phyloP scores from a whole-genome alignment of 345 rosid species.

The Eucalyptus lansdowneana region DNA sequence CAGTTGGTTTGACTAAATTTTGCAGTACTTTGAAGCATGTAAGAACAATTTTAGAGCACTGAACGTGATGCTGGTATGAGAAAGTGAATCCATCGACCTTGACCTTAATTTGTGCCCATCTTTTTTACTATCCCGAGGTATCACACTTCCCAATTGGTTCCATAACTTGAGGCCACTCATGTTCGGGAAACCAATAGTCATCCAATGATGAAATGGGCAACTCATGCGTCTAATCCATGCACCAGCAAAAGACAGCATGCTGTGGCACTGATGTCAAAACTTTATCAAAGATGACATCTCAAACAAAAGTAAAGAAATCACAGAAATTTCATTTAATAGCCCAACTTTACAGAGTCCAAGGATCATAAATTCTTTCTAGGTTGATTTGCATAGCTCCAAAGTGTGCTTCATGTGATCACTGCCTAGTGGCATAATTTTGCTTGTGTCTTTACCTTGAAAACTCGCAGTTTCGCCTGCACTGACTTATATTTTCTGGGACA shows the following conservation, averaged over 20 bases:
- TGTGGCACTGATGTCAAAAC: neutral
- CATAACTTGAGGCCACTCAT: neutral
- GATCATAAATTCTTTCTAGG: neutral
- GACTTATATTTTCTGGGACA: slow-evolving; percentile 14
- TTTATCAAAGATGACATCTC: neutral
- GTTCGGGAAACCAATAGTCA: neutral
- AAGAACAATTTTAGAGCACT: neutral
- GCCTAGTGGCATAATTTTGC: neutral
- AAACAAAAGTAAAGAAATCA: neutral
- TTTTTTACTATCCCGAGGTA: neutral
- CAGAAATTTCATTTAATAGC: neutral
- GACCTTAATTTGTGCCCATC: neutral
- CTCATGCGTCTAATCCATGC: neutral
- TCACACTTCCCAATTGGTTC: neutral
- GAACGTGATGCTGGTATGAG: neutral
- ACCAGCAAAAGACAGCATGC: neutral
- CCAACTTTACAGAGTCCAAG: neutral
- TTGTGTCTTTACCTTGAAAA: neutral
- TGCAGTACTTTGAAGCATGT: neutral
- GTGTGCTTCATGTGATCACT: neutral
- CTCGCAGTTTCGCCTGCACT: neutral
- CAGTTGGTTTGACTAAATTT: neutral
- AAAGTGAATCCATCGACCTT: neutral
- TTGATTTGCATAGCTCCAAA: neutral
- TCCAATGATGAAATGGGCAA: neutral